phyloP scores from a whole-genome alignment of 495 filamentous ascomycete genomes.

The Aspergillus sclerotiicarbonarius region DNA sequence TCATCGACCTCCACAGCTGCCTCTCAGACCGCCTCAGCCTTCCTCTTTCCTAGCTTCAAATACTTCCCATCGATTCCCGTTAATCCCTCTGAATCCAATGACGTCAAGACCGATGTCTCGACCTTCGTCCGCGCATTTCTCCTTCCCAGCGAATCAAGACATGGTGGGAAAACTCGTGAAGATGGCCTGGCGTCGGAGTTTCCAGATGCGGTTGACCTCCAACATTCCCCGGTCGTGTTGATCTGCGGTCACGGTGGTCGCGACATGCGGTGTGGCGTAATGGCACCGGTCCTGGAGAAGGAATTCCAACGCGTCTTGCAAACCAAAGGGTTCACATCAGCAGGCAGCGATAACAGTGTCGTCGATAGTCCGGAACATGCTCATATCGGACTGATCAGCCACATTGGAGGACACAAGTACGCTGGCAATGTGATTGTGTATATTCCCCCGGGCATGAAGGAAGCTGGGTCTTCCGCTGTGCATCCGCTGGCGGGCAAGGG shows the following conservation, averaged over 20 bases:
- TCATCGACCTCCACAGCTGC: slow-evolving; percentile 34
- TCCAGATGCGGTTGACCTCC: slow-evolving; percentile 49
- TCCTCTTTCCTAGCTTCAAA: slow-evolving; percentile 76
- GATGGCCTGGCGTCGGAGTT: slow-evolving; percentile 37
- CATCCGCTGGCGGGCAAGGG: slow-evolving; percentile 72
- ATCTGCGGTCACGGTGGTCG: slow-evolving; percentile 83
- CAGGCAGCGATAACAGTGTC: slow-evolving; percentile 9
- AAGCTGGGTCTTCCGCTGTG: background rate
- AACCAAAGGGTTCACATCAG: slow-evolving; percentile 29
- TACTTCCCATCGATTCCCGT: slow-evolving; percentile 68
- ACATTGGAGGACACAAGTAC: slow-evolving; percentile 90
- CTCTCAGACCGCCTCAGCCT: slow-evolving; percentile 55
- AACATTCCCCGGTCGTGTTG: slow-evolving; percentile 65
- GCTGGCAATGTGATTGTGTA: slow-evolving; percentile 94
- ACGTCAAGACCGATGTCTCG: slow-evolving; percentile 22
- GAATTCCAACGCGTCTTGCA: slow-evolving; percentile 62
- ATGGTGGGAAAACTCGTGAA: slow-evolving; percentile 27
- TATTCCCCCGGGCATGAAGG: slow-evolving; percentile 59
- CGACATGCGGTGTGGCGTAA: slow-evolving; percentile 75
- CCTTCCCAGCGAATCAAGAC: slow-evolving; percentile 43
- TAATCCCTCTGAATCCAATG: slow-evolving; percentile 10
- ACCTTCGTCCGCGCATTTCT: slow-evolving; percentile 42
- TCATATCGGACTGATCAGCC: slow-evolving; percentile 74
- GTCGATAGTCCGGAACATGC: slow-evolving; percentile 39
- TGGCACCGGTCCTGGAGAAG: slow-evolving; percentile 66